These are phyloP conservation scores for Butyriboletus appendiculatus DNA, from an alignment of 1,284 basidiomycete species.

Conservation along the genomic window DNA sequence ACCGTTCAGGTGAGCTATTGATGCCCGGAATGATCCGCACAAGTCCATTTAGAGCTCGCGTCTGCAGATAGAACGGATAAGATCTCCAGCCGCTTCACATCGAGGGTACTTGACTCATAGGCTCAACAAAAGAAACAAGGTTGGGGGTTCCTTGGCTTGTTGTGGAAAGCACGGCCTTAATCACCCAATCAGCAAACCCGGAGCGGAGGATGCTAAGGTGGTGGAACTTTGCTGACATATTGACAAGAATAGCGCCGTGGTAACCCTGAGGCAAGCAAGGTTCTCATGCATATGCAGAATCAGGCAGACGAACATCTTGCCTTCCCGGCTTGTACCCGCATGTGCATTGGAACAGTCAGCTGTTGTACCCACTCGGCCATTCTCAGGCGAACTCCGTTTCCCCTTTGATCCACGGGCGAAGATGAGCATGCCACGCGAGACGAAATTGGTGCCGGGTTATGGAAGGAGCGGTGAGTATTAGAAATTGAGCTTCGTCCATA, in stretches of 20 bases:
- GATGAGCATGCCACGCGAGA: constrained; percentile 3
- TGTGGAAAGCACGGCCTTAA: constrained; percentile 15
- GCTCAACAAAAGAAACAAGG: constrained; percentile 20
- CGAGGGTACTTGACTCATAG: constrained; percentile 21
- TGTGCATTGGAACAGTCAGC: constrained; percentile 10
- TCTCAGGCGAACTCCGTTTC: constrained; percentile 18
- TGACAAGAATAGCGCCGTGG: constrained; percentile 15
- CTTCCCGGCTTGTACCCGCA: constrained; percentile 10
- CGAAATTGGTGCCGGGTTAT: neutral
- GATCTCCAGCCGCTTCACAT: constrained; percentile 19
- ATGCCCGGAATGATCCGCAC: constrained; percentile 33
- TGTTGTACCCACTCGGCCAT: neutral
- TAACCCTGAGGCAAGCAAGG: constrained; percentile 19
- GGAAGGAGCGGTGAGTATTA: constrained; percentile 3
- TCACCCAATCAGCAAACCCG: constrained; percentile 16
- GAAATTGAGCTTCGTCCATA: neutral
- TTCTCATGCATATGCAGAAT: constrained; percentile 24
- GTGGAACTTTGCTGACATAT: constrained; percentile 13
- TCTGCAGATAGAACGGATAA: constrained; percentile 29
- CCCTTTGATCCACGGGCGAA: constrained; percentile 4
- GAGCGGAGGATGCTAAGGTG: constrained; percentile 2
- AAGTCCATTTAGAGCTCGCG: constrained; percentile 19
- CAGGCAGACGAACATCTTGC: constrained; percentile 11
- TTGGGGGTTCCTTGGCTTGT: constrained; percentile 19
- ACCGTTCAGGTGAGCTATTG: constrained; percentile 8